phyloP scores from a whole-genome alignment of 31 red algal species.

The Porphyra umbilicalis region DNA sequence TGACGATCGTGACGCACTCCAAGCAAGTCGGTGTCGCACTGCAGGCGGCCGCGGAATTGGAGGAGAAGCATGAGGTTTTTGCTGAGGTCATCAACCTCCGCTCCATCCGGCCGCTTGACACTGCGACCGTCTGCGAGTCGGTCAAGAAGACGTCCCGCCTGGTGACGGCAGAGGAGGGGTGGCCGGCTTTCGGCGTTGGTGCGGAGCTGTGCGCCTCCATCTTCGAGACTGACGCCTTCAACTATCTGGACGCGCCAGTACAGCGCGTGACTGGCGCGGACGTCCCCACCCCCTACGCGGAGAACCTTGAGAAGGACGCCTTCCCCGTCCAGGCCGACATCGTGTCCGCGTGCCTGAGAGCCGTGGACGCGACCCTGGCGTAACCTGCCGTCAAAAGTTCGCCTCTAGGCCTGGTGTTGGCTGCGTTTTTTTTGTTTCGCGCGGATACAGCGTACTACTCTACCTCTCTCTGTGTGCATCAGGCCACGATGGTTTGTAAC shows the following conservation, averaged over 20 bases:
- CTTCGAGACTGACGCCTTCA: conserved; percentile 92
- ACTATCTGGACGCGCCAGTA: conserved; percentile 94
- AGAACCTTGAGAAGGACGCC: conserved; percentile 79
- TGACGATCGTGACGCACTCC: conserved; percentile 81
- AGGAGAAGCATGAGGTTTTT: conserved; percentile 67
- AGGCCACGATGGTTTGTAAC: no score
- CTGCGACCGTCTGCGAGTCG: conserved; percentile 67
- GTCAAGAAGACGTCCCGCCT: conserved; percentile 93
- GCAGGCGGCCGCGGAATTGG: conserved; percentile 74
- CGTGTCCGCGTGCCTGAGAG: conserved; percentile 1
- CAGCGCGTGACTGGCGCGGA: conserved; percentile 85
- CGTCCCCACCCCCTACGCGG: conserved; percentile 93
- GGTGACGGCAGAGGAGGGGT: conserved; percentile 92
- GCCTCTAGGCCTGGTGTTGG: neutral
- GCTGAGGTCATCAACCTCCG: conserved; percentile 98
- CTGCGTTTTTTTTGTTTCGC: neutral
- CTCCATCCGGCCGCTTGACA: conserved; percentile 93
- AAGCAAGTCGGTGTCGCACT: conserved; percentile 48
- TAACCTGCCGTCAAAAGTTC: no score
- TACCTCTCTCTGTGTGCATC: no score
- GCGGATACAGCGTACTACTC: neutral
- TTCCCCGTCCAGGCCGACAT: conserved; percentile 51
- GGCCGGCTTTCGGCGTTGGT: conserved; percentile 85
- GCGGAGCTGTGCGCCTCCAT: conserved; percentile 85
- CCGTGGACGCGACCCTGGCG: neutral